These are phyloP conservation scores for Aspergillus sp. DNA, from an alignment of 2,329 filamentous ascomycete genomes.

Conservation along the genomic window DNA sequence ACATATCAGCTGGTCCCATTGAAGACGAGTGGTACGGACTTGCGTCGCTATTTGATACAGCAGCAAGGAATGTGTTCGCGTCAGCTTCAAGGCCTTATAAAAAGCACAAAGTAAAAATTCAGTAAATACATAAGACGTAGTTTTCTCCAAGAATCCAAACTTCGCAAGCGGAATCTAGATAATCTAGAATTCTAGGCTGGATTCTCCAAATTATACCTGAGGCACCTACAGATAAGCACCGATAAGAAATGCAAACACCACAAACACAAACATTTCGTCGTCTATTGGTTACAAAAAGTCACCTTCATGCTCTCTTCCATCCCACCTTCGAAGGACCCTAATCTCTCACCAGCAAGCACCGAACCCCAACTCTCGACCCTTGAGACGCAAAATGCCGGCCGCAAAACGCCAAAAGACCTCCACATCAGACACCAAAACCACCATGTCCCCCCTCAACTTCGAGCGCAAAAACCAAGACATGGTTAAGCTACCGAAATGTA, in stretches of 20 bases:
- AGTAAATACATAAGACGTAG: not conserved
- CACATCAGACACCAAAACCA: not conserved
- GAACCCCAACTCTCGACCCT: not conserved
- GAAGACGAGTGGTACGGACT: too few species aligned
- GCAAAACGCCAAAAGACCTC: not conserved
- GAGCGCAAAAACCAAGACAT: constrained; percentile 45
- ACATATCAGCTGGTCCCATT: too few species aligned
- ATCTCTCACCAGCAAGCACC: not conserved
- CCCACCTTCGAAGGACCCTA: not conserved
- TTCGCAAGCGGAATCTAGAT: too few species aligned
- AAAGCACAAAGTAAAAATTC: too few species aligned
- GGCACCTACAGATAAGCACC: constrained; percentile 3
- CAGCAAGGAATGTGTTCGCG: too few species aligned
- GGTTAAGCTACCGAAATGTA: constrained; percentile 43
- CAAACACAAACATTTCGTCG: constrained; percentile 11
- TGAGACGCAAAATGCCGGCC: not conserved
- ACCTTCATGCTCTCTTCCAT: not conserved
- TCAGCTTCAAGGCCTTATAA: not conserved
- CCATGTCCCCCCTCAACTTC: constrained; percentile 33
- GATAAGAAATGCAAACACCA: constrained; percentile 10
- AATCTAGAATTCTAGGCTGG: too few species aligned
- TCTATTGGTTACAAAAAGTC: not conserved
- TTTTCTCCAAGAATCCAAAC: not conserved
- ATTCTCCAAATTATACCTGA: not conserved
- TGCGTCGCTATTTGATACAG: too few species aligned